Conservation (phyloP, 768 basidiomycete genomes). For the Amanita thiersii region DNA sequence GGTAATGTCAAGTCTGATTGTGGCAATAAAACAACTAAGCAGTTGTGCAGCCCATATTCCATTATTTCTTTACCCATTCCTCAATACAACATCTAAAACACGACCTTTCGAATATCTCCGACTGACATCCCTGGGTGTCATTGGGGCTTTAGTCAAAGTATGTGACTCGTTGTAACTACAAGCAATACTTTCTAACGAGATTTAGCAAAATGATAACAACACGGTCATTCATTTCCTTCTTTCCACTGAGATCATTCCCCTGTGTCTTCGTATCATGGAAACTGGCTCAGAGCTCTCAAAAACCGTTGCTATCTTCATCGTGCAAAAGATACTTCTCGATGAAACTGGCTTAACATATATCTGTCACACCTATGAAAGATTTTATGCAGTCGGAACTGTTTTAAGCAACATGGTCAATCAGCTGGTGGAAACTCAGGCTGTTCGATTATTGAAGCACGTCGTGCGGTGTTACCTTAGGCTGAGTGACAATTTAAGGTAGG, state of each 20-base stretch:
- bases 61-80: slow-evolving; percentile 95
- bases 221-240: slow-evolving; percentile 98
- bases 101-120: slow-evolving; percentile 99
- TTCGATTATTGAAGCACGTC: slow-evolving; percentile 93
- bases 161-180: slow-evolving; percentile 10
- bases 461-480: slow-evolving; percentile 94
- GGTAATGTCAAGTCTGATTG: slow-evolving; percentile 38
- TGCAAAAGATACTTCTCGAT: slow-evolving; percentile 95
- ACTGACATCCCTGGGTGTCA: slow-evolving; percentile 98
- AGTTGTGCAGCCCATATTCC: slow-evolving; percentile 87
- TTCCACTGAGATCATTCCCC: slow-evolving; percentile 98
- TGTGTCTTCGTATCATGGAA: slow-evolving; percentile 99
- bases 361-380: slow-evolving; percentile 99
- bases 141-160: slow-evolving; percentile 97
- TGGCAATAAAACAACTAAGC: slow-evolving; percentile 34
- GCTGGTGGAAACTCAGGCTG: slow-evolving; percentile 96
- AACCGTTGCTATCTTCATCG: slow-evolving; percentile 99
- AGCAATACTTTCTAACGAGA: not conserved
- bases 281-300: slow-evolving; percentile 98
- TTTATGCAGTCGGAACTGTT: slow-evolving; percentile 98
- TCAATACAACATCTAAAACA: slow-evolving; percentile 98
- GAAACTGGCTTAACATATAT: slow-evolving; percentile 98
- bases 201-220: slow-evolving; percentile 97
- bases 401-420: slow-evolving; percentile 99
- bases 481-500: slow-evolving; percentile 90